A percentile compares a stretch with the other conserved stretches of the same genome.
Evolutionary conservation across 768 basidiomycete species (phyloP).

Genomic region (Pleurotus cornucopiae): DNA sequence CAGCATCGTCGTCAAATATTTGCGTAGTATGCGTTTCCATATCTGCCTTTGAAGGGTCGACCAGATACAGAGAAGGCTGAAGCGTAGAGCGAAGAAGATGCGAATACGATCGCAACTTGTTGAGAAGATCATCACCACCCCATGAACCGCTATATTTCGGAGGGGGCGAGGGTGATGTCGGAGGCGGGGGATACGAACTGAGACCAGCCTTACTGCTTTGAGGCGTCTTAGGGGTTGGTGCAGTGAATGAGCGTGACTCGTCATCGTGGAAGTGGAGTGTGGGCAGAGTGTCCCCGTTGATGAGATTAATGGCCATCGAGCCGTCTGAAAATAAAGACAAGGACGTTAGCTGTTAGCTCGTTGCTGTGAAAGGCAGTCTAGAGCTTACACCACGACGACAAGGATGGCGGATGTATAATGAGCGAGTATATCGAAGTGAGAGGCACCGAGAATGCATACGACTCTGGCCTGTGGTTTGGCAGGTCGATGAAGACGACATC

Average conservation of each 20-base stretch:
- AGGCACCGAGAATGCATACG: conserved; percentile 95
- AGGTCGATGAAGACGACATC: conserved; percentile 85
- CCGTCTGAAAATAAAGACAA: conserved; percentile 53
- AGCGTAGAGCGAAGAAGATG: conserved; percentile 83
- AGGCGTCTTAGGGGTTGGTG: conserved; percentile 37
- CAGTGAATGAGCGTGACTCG: conserved; percentile 78
- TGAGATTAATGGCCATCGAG: conserved; percentile 84
- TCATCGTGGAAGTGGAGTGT: conserved; percentile 97
- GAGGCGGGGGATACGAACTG: conserved; percentile 61
- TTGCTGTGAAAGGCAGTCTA: conserved; percentile 14
- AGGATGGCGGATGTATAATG: conserved; percentile 76
- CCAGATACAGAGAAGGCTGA: conserved; percentile 80
- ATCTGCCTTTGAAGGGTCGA: conserved; percentile 92
- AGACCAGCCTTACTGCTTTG: conserved; percentile 28
- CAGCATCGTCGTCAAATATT: conserved; percentile 80
- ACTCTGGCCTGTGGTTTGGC: conserved; percentile 79
- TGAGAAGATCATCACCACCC: conserved; percentile 86
- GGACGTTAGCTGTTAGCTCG: conserved; percentile 1
- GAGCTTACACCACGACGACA: conserved; percentile 76
- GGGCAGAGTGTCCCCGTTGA: conserved; percentile 79
- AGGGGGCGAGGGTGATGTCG: conserved; percentile 40
- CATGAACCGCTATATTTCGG: conserved; percentile 52
- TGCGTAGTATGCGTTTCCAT: conserved; percentile 87
- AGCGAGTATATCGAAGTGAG: conserved; percentile 87
- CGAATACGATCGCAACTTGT: conserved; percentile 70